These are phyloP conservation scores for Corchorus olitorius DNA, from an alignment of 345 rosid species.

Conservation along the genomic window DNA sequence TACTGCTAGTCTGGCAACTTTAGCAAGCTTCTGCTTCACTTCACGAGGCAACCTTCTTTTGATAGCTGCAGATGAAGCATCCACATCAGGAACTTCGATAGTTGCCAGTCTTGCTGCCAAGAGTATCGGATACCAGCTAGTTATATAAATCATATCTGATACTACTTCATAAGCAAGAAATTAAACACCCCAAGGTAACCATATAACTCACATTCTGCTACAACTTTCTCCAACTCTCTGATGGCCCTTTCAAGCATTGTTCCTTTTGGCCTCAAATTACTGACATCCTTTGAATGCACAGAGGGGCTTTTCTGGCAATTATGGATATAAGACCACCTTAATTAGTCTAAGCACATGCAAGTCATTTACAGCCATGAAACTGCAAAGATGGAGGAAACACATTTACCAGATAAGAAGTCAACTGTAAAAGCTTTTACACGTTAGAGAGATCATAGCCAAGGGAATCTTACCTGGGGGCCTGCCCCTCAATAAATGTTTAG, in stretches of 20 bases:
- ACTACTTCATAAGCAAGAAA: slow-evolving; percentile 1
- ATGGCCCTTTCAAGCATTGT: slow-evolving; percentile 42
- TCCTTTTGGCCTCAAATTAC: slow-evolving; percentile 28
- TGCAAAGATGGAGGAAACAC: slow-evolving; percentile 5
- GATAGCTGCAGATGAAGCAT: slow-evolving; percentile 31
- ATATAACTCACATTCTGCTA: slow-evolving; percentile 39
- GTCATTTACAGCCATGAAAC: slow-evolving; percentile 11
- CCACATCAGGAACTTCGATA: slow-evolving; percentile 32
- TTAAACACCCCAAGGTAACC: background rate
- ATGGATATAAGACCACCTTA: slow-evolving; percentile 4
- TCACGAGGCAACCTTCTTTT: slow-evolving; percentile 42
- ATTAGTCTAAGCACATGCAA: slow-evolving; percentile 15
- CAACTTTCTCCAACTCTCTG: slow-evolving; percentile 44
- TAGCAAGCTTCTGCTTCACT: slow-evolving; percentile 48
- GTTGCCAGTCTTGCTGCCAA: slow-evolving; percentile 32
- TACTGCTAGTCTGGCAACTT: slow-evolving; percentile 48
- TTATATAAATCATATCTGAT: slow-evolving; percentile 2
- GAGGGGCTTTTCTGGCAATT: slow-evolving; percentile 32
- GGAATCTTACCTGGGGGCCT: background rate
- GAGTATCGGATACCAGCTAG: background rate
- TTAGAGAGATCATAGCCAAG: background rate
- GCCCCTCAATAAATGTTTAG: background rate
- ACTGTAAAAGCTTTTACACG: background rate
- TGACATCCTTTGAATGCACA: slow-evolving; percentile 23
- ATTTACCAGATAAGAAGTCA: slow-evolving; percentile 4